Base-by-base conservation (phyloP, 1,139 yeast species). In the Zygosaccharomyces pseudobailii region DNA sequence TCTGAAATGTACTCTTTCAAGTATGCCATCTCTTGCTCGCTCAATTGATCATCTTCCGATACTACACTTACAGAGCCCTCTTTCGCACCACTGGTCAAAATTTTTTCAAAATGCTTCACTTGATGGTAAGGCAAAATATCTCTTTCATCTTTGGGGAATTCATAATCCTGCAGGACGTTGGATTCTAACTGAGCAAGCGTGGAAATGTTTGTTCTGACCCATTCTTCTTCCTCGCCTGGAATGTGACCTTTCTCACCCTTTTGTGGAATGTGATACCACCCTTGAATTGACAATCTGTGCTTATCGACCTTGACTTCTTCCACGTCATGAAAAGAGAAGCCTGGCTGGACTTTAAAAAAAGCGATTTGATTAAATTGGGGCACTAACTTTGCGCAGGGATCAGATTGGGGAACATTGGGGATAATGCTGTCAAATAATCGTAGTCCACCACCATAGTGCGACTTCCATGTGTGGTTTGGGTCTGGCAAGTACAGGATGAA, bases 211-310 rank as follows among this genome's bases (percentile, higher is more conserved):
- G 84, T 90, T 1, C 86, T 80, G 17, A 63, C 60, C 65, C 67
- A 64, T 46, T 71, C 80, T 56, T 83, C 90, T 62, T 86, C 87
- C 62, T 86, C 95, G 5, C 92, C 95, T 23, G 79, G 80, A 36
- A 82, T 76, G 60, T 68, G 90, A 0, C 97, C 97, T 33, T 79
- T 82, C 67, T 94, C 98, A 9, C 96, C 97, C 7, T 71, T 73
- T 63, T 92, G 98, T 2, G 98, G 98, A 42, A 90, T 87, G 65
- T 94, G 99, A 65, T 92, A 94, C 99, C 99, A 94, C 0, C 99
- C 99, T 62, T 92, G 96, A 52, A 94, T 87, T 1, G 96, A 86
- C 40, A 92, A 71, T 59, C 99, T 75, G 54, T 89, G 95, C 62
- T 83, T 87, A 59, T 89, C 95, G 2, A 83, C 95, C 54, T 84